Evolutionary conservation across 1,284 basidiomycete genomes (phyloP), one percentile per base, ranked within the genome.

Genomic region (Nidula niveotomentosa): DNA sequence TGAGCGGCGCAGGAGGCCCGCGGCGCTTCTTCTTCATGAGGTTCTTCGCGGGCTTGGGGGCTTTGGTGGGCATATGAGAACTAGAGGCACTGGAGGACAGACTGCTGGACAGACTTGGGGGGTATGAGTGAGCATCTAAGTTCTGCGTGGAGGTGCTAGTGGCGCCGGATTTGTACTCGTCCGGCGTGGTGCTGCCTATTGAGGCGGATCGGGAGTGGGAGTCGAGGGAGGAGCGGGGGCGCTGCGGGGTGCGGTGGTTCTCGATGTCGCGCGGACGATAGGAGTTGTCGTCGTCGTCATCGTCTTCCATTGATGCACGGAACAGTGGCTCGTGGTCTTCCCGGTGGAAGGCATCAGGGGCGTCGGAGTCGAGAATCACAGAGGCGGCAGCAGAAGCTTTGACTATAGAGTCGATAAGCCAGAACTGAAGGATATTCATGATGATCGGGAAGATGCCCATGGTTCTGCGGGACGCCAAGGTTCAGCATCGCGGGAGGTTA

Each of bases 401-500:
- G 66, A 94, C 89, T 58, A 94, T 92, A 0, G 91, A 91, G 71
- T 93, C 91, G 55, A 92, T 91, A 49, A 92, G 73, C 91, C 91
- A 93, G 76, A 93, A 93, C 68, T 96, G 94, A 15, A 94, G 61
- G 49, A 95, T 76, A 69, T 95, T 98, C 94, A 97, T 97, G 55
- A 90, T 78, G 57, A 96, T 88, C 1, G 96, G 96, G 74, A 97
- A 96, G 49, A 98, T 69, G 53, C 94, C 93, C 92, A 98, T 96
- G 36, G 88, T 88, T 63, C 90, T 91, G 60, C 13, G n/a, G n/a
- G n/a, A n/a, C n/a, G 45, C 13, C 36, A 49, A 54, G 37, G 10
- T 51, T 60, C 9, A 58, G 51, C 56, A 41, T 8, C 60, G 46
- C 56, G 39, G 34, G 47, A 45, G n/a, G 36, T 35, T 52, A 36